Base-by-base conservation (phyloP, 148 eudicot species). In the Arbutus unedo region DNA sequence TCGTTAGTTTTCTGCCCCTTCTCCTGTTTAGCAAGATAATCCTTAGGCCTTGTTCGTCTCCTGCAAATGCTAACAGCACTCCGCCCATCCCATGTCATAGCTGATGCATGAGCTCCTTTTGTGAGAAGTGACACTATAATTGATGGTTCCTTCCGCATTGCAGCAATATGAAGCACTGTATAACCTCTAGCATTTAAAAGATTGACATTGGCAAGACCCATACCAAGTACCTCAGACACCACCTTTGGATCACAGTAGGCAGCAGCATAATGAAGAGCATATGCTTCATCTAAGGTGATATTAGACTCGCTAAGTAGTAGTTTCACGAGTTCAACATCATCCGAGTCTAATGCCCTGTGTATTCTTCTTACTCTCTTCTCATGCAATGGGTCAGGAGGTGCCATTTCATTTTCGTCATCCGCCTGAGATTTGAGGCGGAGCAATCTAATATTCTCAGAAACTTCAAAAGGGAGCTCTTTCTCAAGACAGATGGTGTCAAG, bases 161-260 rank as follows among this genome's bases (percentile, higher is more conserved):
- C 92, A 85, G 92, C 92, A 80, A 90, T 78, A 73, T 90, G 92
- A 68, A 90, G 88, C 44, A 90, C 92, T 19, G 89, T 88, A 77
- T 86, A 79, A 21, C 89, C 92, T 59, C 86, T 77, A n/a, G 84
- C 13, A 79, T 88, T 90, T 16, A 60, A 77, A 77, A 87, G 86
- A 83, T 90, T 87, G 56, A 90, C 84, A 85, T 90, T 38, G 18
- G 92, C 87, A 9, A 68, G 60, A 74, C 81, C 83, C n/a, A 90
- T 57, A 82, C 80, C 73, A 84, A 90, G 92, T 10, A 90, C 83
- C 85, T 90, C 92, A 1, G 83, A 70, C 9, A 87, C 90, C 44
- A 87, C 86, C 81, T 88, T 87, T 5, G 90, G 87, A 50, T 90
- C 89, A 82, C 92, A 90, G 76, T 87, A 90, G n/a, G 88, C 88